Base-by-base conservation (phyloP, 306 rosid genomes). In the Citrullus colocynthis region DNA sequence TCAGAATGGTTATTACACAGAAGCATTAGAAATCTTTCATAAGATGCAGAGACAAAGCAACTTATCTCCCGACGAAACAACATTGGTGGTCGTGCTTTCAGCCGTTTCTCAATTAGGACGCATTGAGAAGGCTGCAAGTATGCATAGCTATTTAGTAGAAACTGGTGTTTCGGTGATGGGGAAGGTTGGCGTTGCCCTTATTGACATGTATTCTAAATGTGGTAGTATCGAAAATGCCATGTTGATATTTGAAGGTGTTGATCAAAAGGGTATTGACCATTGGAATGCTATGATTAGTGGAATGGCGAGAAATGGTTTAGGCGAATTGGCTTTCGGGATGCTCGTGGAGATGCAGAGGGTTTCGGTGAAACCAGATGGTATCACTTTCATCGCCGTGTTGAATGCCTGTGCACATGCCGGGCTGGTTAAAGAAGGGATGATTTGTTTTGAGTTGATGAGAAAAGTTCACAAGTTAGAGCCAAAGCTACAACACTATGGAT, bases 281-380 rank as follows among this genome's bases (percentile, higher is more conserved):
- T 92, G 96, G 93, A 90, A 90, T 75, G 96, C 93, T 63, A 74
- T 90, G 85, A 90, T 92, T 12, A 88, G 90, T 9, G 93, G 97
- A 45, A 79, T 86, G 60, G 91, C 96, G 14, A 80, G 86, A 77
- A 89, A 90, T n/a, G 91, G 97, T 42, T 79, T 83, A 81, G 90
- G 97, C 6, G 83, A 82, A 73, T 81, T 79, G 84, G 89, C 96
- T 64, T 85, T 92, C 9, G 64, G 41, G 55, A 76, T 90, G 88
- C 85, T 92, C 69, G 18, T 85, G 85, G 84, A 92, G 76, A 90
- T 92, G 93, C 83, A 81, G 69, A 88, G 85, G 67, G 57, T 79
- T 84, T 86, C 80, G 14, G 78, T 88, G 21, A 81, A 63, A 64
- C 90, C 90, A 2, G 97, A 92, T 69, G 91, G 85, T 82, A 90